Base-by-base conservation (phyloP, 225 moss, liverwort and hornwort genomes). In the Bryum argenteum region DNA sequence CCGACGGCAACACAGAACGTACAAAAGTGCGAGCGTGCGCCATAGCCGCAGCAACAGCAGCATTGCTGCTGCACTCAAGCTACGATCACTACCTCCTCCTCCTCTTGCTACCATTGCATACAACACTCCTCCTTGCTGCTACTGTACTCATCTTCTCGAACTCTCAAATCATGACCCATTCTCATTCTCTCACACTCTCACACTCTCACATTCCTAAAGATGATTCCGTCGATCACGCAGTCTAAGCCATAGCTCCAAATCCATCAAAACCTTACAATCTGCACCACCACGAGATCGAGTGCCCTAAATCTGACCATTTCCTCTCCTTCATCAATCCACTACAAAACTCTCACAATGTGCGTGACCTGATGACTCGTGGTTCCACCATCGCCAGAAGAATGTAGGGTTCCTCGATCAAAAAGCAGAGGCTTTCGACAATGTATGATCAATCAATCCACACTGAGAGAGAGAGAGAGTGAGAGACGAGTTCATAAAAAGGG, bases 141-240 rank as follows among this genome's bases (percentile, higher is more conserved):
- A 8, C 66, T 61, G 13, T 48, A 54, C 61, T 74, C 82, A 82
- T 82, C 28, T 28, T 61, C 70, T 71, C 61, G 37, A 4, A 61
- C 48, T 39, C 19, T 7, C 26, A 15, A 58, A 58, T 28, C 58
- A 26, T 58, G 11, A 21, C 48, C 21, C 38, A 22, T 21, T 54
- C 26, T 39, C 63, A 26, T 26, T 42, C 12, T 33, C 23, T 10
- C 52, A 66, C 47, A 47, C 11, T 45, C 3, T 14, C 11, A 43
- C n/a, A 11, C 21, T 10, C 6, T 18, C 53, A n/a, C 53, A 53
- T 53, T 53, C 8, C 53, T 19, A 5, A 45, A 45, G n/a, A n/a
- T 14, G 45, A 45, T 45, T 45, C 45, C n/a, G n/a, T n/a, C n/a
- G 26, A 33, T 33, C 33, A 33, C 33, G 7, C 33, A 33, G 33